These are phyloP conservation scores for Pouteria glomerata DNA, from an alignment of 148 eudicot species.

Conservation along the genomic window DNA sequence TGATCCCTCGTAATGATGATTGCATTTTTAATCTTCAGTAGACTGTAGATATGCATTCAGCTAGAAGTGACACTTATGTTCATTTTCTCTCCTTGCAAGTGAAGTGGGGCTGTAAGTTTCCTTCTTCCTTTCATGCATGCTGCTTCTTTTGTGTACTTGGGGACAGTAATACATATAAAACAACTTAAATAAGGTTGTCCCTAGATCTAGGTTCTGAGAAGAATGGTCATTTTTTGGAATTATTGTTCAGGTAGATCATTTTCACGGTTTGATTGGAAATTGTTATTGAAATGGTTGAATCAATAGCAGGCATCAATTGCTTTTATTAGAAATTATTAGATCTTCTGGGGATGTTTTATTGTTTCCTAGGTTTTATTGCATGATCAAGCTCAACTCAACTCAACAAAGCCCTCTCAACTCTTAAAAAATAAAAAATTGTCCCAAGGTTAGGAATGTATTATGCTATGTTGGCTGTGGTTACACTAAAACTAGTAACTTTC, in stretches of 20 bases:
- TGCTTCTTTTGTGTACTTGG: neutral
- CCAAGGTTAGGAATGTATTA: neutral
- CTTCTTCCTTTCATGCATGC: slow-evolving; percentile 2
- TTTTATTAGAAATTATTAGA: neutral
- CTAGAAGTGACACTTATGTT: too few relatives aligned
- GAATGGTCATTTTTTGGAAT: too few relatives aligned
- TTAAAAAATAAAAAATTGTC: neutral
- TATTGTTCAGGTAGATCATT: too few relatives aligned
- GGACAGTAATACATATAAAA: neutral
- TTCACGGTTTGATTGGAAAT: neutral
- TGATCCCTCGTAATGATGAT: neutral
- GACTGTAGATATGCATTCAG: neutral
- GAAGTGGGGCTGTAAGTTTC: too few relatives aligned
- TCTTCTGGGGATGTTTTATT: neutral
- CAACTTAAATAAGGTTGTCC: neutral
- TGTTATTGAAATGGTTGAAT: neutral
- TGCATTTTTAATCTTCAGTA: neutral
- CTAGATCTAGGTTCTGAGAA: neutral
- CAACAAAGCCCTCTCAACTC: too few relatives aligned
- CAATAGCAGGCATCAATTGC: neutral
- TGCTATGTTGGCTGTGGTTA: neutral
- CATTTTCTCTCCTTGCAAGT: too few relatives aligned
- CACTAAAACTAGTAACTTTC: neutral
- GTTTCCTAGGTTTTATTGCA: neutral
- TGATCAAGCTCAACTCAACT: too few relatives aligned